Percentiles rank a stretch among this genome's conserved stretches.
phyloP scores from a whole-genome alignment of 805 yeast genomes.

The Torulaspora delbrueckii region DNA sequence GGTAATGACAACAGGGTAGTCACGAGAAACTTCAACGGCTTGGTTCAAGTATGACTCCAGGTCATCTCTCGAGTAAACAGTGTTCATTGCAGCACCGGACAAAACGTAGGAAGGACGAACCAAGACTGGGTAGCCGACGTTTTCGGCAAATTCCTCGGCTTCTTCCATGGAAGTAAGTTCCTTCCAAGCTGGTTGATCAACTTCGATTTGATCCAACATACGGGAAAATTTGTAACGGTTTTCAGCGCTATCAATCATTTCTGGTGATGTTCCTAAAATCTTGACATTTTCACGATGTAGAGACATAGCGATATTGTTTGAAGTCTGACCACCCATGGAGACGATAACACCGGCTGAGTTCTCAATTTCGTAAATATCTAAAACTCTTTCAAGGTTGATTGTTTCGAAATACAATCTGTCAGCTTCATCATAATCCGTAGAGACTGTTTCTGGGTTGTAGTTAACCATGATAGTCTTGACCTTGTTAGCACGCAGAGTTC shows the following conservation, averaged over 20 bases:
- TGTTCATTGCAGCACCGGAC: slow-evolving; percentile 99
- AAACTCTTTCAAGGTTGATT: slow-evolving; percentile 85
- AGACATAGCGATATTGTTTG: slow-evolving; percentile 91
- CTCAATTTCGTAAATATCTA: slow-evolving; percentile 92
- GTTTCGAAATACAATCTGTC: slow-evolving; percentile 96
- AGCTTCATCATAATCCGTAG: slow-evolving; percentile 98
- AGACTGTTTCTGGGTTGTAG: slow-evolving; percentile 97
- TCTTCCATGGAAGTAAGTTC: slow-evolving; percentile 89
- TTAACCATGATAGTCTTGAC: slow-evolving; percentile 93
- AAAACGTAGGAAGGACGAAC: slow-evolving; percentile 97
- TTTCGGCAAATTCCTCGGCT: slow-evolving; percentile 88
- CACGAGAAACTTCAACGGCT: slow-evolving; percentile 97
- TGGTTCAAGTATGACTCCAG: slow-evolving; percentile 81
- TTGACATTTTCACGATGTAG: slow-evolving; percentile 92
- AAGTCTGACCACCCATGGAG: slow-evolving; percentile 98
- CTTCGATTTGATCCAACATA: slow-evolving; percentile 93
- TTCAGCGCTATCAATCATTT: slow-evolving; percentile 97
- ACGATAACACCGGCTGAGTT: slow-evolving; percentile 86
- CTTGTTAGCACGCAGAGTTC: slow-evolving; percentile 84
- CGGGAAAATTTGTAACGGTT: slow-evolving; percentile 96
- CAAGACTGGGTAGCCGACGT: slow-evolving; percentile 87
- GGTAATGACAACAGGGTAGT: slow-evolving; percentile 95
- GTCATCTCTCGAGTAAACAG: slow-evolving; percentile 86
- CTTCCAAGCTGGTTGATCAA: slow-evolving; percentile 99
- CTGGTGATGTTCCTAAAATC: slow-evolving; percentile 95